Percentiles rank a stretch among this genome's conserved stretches.
Evolutionary conservation across 495 filamentous ascomycete genomes (phyloP).

Genomic region (Neurospora sp.): DNA sequence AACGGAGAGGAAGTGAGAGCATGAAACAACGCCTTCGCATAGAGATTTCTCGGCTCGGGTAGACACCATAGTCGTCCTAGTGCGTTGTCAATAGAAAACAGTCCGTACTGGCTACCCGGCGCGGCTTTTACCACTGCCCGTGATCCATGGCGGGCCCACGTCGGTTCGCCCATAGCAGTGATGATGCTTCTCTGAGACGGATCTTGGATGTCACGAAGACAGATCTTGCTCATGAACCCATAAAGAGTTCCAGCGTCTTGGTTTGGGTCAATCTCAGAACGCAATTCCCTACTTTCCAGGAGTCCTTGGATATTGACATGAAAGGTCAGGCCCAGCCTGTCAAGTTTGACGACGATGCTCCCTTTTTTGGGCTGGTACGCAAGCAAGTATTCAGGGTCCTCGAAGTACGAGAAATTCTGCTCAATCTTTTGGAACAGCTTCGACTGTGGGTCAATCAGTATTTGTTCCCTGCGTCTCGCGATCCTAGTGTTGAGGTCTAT

Average conservation of each 20-base stretch:
- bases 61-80: neutral
- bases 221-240: neutral
- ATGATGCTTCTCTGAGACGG: neutral
- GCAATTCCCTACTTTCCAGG: neutral
- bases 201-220: neutral
- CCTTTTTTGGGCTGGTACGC: neutral
- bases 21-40: slow-evolving; percentile 1
- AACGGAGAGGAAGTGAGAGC: neutral
- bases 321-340: neutral
- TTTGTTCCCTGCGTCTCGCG: neutral
- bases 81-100: neutral
- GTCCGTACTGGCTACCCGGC: neutral
- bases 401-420: neutral
- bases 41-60: slow-evolving; percentile 1
- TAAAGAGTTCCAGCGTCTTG: slow-evolving; percentile 3
- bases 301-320: neutral
- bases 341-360: neutral
- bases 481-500: neutral
- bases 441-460: neutral
- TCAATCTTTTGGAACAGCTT: neutral
- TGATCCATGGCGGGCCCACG: neutral
- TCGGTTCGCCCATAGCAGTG: neutral
- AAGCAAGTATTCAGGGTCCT: neutral
- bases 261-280: slow-evolving; percentile 1
- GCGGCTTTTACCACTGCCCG: neutral